Evolutionary conservation across 1,284 basidiomycete species (phyloP).

Genomic region (Tylopilus orsonianus): DNA sequence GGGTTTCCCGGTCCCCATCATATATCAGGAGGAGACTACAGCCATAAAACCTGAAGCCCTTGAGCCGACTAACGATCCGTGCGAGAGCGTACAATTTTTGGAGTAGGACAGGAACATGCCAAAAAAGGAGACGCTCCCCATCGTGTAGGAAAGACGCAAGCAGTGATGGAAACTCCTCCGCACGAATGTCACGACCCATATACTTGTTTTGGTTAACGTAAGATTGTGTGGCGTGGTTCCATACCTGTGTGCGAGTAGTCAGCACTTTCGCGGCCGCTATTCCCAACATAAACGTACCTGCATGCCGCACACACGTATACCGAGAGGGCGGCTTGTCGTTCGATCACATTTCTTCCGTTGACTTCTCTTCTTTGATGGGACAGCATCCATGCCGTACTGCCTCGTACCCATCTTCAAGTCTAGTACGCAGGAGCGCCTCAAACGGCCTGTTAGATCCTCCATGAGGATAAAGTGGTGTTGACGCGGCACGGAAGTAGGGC

Average conservation of each 20-base stretch:
- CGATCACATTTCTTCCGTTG: conserved; percentile 98
- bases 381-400: conserved; percentile 97
- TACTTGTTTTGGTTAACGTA: conserved; percentile 98
- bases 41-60: conserved; percentile 97
- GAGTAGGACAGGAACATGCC: conserved; percentile 91
- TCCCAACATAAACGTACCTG: conserved; percentile 65
- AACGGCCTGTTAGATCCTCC: conserved; percentile 96
- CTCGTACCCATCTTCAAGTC: conserved; percentile 99
- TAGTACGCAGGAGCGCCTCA: conserved; percentile 93
- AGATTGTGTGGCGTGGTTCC: conserved; percentile 79
- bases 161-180: conserved; percentile 82
- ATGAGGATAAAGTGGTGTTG: conserved; percentile 98
- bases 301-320: conserved; percentile 97
- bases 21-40: conserved; percentile 97
- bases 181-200: conserved; percentile 85
- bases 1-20: conserved; percentile 89
- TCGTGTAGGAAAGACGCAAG: conserved; percentile 85
- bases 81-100: conserved; percentile 95
- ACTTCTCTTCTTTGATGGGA: conserved; percentile 90
- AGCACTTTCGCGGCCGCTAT: conserved; percentile 1
- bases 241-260: conserved; percentile 60
- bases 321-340: conserved; percentile 89
- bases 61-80: conserved; percentile 82
- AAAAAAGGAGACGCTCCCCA: conserved; percentile 79
- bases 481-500: conserved; percentile 57